Base-by-base conservation (phyloP, 2,329 filamentous ascomycete genomes). In the Trichoderma sp. region DNA sequence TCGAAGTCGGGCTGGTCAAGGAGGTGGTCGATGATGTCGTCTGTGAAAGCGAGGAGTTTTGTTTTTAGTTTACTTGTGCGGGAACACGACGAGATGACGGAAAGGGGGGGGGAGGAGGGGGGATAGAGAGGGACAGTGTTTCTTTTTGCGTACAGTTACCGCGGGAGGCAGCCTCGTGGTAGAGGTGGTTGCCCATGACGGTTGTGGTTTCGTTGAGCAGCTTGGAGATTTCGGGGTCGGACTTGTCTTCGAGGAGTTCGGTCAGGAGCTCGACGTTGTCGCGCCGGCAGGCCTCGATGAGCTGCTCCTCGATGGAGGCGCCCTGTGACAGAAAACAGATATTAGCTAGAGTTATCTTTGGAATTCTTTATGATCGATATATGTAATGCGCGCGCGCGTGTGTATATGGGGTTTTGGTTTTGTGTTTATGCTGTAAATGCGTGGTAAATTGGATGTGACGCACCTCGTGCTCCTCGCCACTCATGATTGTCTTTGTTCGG, bases 201-300 rank as follows among this genome's bases (percentile, higher is more conserved):
- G 96, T 94, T 59, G 89, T 92, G 65, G 95, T 93, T 62, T 89
- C 88, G 85, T 99, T 99, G 80, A 99, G 90, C 75, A 97, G 90
- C 65, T 88, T 81, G 39, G 94, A 90, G 73, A 93, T 89, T 77
- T 92, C 86, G 72, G 89, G 86, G 69, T 91, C 89, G 72, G 84
- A 82, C 75, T 88, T 88, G 75, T 84, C 83, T 55, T 87, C 83
- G 75, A 98, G 86, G 71, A 95, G 88, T 77, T 96, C 91, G 76
- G 88, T 84, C 71, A 98, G 89, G 73, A 98, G 90, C 68, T 95
- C 91, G 76, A 91, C 91, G 83, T 98, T 98, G 87, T 98, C 95
- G 79, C 94, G 90, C 73, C 95, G 93, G 84, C 93, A 97, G 77
- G 96, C 93, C 85, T 97, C 95, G 82, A 98, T 90, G 77, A 98